Base-by-base conservation (phyloP, 441 rosid species). In the Eruca vesicaria region DNA sequence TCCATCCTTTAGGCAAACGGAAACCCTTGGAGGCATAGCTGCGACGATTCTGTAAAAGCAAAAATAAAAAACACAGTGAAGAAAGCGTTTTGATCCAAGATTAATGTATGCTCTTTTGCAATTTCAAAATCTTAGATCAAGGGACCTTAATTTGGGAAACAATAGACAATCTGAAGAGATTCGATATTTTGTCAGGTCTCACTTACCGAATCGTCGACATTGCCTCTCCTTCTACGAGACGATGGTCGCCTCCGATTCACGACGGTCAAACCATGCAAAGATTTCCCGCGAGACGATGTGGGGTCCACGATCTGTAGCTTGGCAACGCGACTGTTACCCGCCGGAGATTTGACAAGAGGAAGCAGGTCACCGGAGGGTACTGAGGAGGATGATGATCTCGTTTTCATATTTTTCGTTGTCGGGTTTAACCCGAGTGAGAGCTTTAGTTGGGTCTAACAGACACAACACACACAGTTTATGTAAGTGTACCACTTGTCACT, bases 1-100 rank as follows among this genome's bases (percentile, higher is more conserved):
- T 26, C 94, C 94, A 89, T 76, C 82, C 82, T 67, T 72, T 69
- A 4, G 88, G 90, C 75, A 86, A 84, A 67, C 67, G 67, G 57
- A 87, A 85, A 32, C 69, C 68, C 16, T 50, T 82, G 65, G 79
- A 64, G 28, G 77, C 56, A 77, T 11, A 23, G 53, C 71, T 72
- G 43, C 71, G 43, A 45, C 69, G 85, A 79, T 79, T 66, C 90
- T 84, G 83, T 61, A 78, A 71, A 52, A 58, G 19, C 29, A 76
- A 12, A 55, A 55, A 4, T 0, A 16, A 45, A 45, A 48, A 66
- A 73, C 19, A 52, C 53, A 31, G 55, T 31, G n/a, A 20, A 15
- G 50, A 7, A 23, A 43, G 15, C 45, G 52, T 7, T n/a, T 55
- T 26, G 56, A 29, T 15, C 8, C 48, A 59, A 48, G 31, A 69